Percentiles rank a stretch among this genome's conserved stretches.
Evolutionary conservation across 1,284 basidiomycete species (phyloP).

Genomic region (Leccinum laetum): DNA sequence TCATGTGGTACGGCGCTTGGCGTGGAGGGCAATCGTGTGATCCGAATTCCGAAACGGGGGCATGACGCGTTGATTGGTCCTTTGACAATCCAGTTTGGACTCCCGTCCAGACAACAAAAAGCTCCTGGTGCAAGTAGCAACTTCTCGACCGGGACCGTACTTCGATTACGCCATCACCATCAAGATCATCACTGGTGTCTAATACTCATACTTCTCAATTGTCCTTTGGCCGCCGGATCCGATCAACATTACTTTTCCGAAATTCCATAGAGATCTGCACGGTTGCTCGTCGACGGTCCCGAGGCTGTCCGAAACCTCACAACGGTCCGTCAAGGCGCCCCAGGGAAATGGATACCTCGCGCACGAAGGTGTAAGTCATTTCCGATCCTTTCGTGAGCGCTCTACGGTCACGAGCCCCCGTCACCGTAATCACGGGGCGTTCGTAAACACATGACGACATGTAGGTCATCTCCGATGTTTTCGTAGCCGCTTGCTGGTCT

Average conservation of each 20-base stretch:
- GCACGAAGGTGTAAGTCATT: background rate
- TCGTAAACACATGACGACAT: background rate
- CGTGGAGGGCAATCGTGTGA: background rate
- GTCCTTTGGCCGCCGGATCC: background rate
- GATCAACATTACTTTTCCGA: background rate
- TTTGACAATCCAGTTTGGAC: background rate
- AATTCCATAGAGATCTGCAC: background rate
- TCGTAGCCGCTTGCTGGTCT: background rate
- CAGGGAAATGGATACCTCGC: background rate
- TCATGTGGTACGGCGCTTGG: background rate
- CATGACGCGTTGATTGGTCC: background rate
- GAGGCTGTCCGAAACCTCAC: background rate
- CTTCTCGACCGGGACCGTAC: constrained; percentile 2
- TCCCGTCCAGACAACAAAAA: background rate
- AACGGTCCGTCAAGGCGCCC: background rate
- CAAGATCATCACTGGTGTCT: background rate
- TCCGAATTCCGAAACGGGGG: background rate
- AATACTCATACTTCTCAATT: background rate
- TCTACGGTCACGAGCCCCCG: constrained; percentile 3
- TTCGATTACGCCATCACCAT: constrained; percentile 2
- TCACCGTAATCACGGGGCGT: background rate
- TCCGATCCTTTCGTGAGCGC: background rate
- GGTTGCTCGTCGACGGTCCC: background rate
- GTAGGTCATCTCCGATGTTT: background rate
- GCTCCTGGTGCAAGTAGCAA: background rate